Conservation (phyloP, 2,329 filamentous ascomycete species). For the Nemania sp. region DNA sequence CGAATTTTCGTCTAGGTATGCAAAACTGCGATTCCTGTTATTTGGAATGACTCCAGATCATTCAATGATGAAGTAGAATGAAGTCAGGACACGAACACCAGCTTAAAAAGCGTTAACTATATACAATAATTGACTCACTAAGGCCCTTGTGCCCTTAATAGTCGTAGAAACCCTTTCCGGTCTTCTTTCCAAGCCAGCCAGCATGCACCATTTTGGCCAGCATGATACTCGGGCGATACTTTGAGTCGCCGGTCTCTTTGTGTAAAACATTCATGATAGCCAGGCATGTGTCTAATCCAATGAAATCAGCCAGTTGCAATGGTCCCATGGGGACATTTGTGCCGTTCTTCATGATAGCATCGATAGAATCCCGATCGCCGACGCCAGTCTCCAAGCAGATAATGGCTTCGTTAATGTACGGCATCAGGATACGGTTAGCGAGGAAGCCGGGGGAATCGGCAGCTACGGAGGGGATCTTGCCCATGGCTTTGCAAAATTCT, state of each 20-base stretch:
- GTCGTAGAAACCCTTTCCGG: conserved; percentile 92
- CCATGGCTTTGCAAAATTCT: conserved; percentile 87
- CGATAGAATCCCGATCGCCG: conserved; percentile 86
- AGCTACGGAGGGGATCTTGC: conserved; percentile 85
- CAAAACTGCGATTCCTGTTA: no score
- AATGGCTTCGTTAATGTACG: conserved; percentile 95
- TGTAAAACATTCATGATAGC: conserved; percentile 97
- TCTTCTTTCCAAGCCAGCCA: conserved; percentile 97
- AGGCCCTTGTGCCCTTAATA: conserved; percentile 55
- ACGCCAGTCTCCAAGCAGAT: conserved; percentile 95
- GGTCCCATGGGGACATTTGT: conserved; percentile 99
- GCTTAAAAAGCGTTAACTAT: no score
- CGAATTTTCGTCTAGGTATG: no score
- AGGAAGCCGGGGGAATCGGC: conserved; percentile 92
- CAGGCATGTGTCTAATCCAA: conserved; percentile 93
- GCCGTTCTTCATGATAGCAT: conserved; percentile 98
- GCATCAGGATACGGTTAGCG: conserved; percentile 96
- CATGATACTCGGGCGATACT: conserved; percentile 88
- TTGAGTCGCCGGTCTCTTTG: conserved; percentile 88
- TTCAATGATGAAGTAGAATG: no score
- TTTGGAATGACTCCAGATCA: no score
- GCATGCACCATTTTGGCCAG: conserved; percentile 96
- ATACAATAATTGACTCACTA: not conserved
- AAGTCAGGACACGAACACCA: no score
- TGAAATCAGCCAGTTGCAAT: conserved; percentile 91